These are phyloP conservation scores for Aspergillus saccharolyticus DNA, from an alignment of 495 filamentous ascomycete genomes.

Conservation along the genomic window DNA sequence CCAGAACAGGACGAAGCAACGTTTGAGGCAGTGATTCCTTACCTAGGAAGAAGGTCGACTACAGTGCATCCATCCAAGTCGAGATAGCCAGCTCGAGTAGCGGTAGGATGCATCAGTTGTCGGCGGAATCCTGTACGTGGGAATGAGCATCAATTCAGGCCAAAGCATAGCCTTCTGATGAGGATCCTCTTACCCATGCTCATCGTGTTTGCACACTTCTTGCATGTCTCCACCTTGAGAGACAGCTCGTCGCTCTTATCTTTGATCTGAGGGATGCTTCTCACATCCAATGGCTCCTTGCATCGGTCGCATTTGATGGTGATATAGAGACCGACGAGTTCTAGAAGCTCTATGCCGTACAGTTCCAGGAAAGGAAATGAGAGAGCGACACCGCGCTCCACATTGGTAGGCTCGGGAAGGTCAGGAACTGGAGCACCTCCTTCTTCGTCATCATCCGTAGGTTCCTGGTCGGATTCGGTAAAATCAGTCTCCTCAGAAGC, in stretches of 20 bases:
- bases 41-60: slow-evolving; percentile 76
- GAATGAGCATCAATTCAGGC: background rate
- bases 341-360: slow-evolving; percentile 74
- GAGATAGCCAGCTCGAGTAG: slow-evolving; percentile 74
- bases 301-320: slow-evolving; percentile 81
- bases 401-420: slow-evolving; percentile 21
- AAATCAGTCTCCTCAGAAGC: slow-evolving; percentile 32
- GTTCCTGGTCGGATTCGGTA: slow-evolving; percentile 40
- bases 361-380: slow-evolving; percentile 81
- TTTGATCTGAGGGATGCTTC: slow-evolving; percentile 52
- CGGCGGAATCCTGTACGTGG: slow-evolving; percentile 53
- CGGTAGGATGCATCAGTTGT: slow-evolving; percentile 72
- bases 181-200: slow-evolving; percentile 43
- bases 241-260: slow-evolving; percentile 29
- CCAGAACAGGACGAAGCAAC: background rate
- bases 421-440: slow-evolving; percentile 35
- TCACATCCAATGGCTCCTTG: slow-evolving; percentile 69
- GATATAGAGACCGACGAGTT: slow-evolving; percentile 63
- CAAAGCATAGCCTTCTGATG: background rate
- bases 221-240: slow-evolving; percentile 53
- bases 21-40: slow-evolving; percentile 12
- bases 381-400: slow-evolving; percentile 65
- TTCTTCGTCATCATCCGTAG: slow-evolving; percentile 43
- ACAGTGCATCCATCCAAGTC: slow-evolving; percentile 76
- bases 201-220: slow-evolving; percentile 68